Conservation (phyloP, 352 stramenopile genomes). For the Phytophthora colocasiae region DNA sequence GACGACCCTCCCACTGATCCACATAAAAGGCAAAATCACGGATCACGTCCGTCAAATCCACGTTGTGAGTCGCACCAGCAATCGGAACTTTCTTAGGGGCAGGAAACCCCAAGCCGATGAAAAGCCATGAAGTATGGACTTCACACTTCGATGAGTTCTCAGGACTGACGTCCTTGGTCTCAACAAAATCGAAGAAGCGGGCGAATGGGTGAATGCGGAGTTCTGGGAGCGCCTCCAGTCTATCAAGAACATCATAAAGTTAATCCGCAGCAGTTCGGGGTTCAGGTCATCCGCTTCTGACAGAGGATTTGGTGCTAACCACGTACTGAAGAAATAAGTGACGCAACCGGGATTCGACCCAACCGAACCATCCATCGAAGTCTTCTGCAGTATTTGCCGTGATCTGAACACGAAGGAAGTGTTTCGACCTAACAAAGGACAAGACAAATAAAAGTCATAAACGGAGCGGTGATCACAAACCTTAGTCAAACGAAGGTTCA, state of each 20-base stretch:
- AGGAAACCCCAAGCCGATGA: constrained; percentile 78
- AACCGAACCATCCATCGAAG: constrained; percentile 86
- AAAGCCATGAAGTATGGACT: constrained; percentile 71
- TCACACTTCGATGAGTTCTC: constrained; percentile 25
- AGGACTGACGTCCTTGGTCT: constrained; percentile 19
- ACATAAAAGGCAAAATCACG: constrained; percentile 80
- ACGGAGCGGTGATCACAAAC: constrained; percentile 10
- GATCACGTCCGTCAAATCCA: constrained; percentile 79
- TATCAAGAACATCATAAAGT: constrained; percentile 23
- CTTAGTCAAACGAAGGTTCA: background rate
- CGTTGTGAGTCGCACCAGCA: constrained; percentile 34
- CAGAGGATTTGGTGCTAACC: background rate
- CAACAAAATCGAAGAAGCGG: constrained; percentile 80
- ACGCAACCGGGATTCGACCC: constrained; percentile 87
- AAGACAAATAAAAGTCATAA: constrained; percentile 11
- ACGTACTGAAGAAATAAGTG: constrained; percentile 81
- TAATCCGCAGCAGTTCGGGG: constrained; percentile 6
- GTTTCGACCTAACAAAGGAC: constrained; percentile 57
- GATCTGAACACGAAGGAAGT: constrained; percentile 86
- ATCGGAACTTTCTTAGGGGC: constrained; percentile 35
- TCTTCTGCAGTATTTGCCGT: constrained; percentile 55
- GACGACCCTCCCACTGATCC: constrained; percentile 78
- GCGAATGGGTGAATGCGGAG: constrained; percentile 79
- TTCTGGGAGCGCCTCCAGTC: constrained; percentile 66
- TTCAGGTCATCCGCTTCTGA: constrained; percentile 1